Percentiles rank a stretch among this genome's conserved stretches.
phyloP scores from a whole-genome alignment of 2,329 filamentous ascomycete species.

The Trichoderma koningii region DNA sequence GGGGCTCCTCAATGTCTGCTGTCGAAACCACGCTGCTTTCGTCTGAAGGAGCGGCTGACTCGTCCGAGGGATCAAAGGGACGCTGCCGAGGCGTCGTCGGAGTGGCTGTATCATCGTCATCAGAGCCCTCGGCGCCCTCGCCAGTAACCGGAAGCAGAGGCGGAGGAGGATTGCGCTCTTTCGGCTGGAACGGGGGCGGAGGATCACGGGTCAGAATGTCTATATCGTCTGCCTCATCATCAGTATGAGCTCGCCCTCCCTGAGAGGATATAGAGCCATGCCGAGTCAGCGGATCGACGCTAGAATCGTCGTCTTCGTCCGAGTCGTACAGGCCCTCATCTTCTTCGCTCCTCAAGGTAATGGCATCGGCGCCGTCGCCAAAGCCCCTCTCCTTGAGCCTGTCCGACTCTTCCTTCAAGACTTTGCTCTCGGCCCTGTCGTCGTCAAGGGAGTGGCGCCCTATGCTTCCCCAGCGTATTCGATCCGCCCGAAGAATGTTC shows the following conservation, averaged over 20 bases:
- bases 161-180: conserved; percentile 23
- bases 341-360: conserved; percentile 38
- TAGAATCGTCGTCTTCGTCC: conserved; percentile 32
- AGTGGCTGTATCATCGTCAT: conserved; percentile 21
- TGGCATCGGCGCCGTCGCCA: conserved; percentile 35
- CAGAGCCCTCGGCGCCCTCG: conserved; percentile 5
- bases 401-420: conserved; percentile 38
- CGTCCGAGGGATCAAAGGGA: conserved; percentile 27
- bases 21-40: conserved; percentile 25
- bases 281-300: conserved; percentile 8
- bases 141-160: conserved; percentile 12
- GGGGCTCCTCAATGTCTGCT: conserved; percentile 37
- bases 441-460: conserved; percentile 33
- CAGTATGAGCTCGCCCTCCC: not conserved
- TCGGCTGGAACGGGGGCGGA: conserved; percentile 23
- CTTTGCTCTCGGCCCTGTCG: conserved; percentile 41
- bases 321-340: conserved; percentile 35
- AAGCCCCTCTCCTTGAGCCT: conserved; percentile 35
- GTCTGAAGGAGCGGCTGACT: conserved; percentile 28
- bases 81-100: conserved; percentile 26
- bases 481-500: conserved; percentile 39
- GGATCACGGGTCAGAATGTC: conserved; percentile 19
- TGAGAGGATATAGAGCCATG: conserved; percentile 13
- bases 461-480: conserved; percentile 30
- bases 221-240: conserved; percentile 18